phyloP scores from a whole-genome alignment of 768 basidiomycete genomes.

The Hemileccinum impolitum region DNA sequence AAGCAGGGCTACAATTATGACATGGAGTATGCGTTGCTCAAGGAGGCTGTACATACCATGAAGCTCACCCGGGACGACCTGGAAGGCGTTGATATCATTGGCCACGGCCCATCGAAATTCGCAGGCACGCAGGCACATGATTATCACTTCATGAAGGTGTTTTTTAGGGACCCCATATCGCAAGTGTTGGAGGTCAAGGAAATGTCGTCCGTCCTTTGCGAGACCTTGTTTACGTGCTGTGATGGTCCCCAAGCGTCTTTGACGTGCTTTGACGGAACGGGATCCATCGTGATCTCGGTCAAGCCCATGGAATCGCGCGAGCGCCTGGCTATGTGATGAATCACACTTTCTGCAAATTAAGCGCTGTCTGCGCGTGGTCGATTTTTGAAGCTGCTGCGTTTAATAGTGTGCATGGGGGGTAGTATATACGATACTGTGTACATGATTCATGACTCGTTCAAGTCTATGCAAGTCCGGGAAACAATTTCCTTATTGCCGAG shows the following conservation, averaged over 20 bases:
- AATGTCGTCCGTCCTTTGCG: neutral
- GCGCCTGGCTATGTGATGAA: neutral
- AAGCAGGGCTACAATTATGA: too few relatives aligned
- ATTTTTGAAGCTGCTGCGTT: too few relatives aligned
- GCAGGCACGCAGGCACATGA: neutral
- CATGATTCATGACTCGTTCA: too few relatives aligned
- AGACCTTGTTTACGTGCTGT: neutral
- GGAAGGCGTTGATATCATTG: slow-evolving; percentile 1
- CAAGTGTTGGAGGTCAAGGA: neutral
- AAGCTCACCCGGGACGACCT: neutral
- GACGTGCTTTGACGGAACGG: neutral
- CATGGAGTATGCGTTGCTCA: neutral
- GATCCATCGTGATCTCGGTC: slow-evolving; percentile 3
- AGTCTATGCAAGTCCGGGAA: too few relatives aligned
- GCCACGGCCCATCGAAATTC: neutral
- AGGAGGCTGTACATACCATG: rapidly evolving
- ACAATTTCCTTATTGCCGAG: too few relatives aligned
- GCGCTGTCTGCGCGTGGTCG: too few relatives aligned
- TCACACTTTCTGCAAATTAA: too few relatives aligned
- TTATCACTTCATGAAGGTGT: neutral
- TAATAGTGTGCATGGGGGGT: too few relatives aligned
- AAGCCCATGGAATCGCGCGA: neutral
- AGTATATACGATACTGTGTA: too few relatives aligned
- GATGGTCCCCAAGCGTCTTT: neutral
- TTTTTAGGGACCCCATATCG: neutral